Evolutionary conservation across 495 filamentous ascomycete species (phyloP), one percentile per base, ranked within the genome.

Genomic region (Aspergillus panamensis): DNA sequence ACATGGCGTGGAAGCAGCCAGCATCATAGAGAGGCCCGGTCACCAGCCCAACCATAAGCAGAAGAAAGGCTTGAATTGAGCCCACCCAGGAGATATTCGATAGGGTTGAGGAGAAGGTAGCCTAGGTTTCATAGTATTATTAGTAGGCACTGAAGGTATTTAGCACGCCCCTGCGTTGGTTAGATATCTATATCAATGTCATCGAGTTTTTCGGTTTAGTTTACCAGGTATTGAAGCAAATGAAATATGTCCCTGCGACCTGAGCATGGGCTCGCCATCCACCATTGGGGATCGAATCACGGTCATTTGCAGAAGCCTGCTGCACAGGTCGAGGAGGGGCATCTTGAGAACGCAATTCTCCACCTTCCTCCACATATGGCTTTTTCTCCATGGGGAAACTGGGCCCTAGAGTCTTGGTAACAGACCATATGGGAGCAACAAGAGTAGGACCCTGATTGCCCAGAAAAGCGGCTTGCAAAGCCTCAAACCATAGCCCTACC

Each of bases 1-100:
- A 60, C 2, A 86, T 65, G 0, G 58, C 29, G 7, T 70, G 70
- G 29, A 86, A 73, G 65, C 85, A 82, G 30, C 84, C 84, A 1
- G 71, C 61, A 57, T 88, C 82, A 57, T 83, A 84, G 51, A 83
- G 57, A 0, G 82, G 83, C 0, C 85, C 86, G 0, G 76, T 67
- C 16, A 86, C 48, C 8, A 80, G 61, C 1, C 84, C 83, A 1
- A 78, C 63, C 3, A 84, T 50, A 51, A 84, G 66, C 13, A 88
- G 71, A 14, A 85, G 71, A 57, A 82, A 85, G 7, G 76, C 72
- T 60, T 87, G 82, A 14, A 85, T 72, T 1, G 66, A 69, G 39
- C 72, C 73, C 17, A 77, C 70, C 75, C 76, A 78, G 8, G 73
- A 71, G 39, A 89, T 79, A 6, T 57, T 57, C 0, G 74, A 78